These are phyloP conservation scores for Neonothopanus nambi DNA, from an alignment of 1,284 basidiomycete species.

Conservation along the genomic window DNA sequence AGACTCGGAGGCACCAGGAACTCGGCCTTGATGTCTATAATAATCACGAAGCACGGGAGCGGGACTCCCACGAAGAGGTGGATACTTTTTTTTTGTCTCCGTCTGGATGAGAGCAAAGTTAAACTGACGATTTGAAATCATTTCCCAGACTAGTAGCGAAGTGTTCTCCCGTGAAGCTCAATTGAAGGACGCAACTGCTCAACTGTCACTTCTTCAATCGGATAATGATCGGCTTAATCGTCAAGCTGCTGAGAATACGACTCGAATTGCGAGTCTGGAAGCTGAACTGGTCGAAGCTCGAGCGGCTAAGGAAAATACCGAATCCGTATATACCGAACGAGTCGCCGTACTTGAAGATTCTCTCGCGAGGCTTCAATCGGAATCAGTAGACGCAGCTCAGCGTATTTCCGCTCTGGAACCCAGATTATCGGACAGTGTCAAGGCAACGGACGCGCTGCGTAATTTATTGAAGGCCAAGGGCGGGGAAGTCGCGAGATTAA, in stretches of 20 bases:
- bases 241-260: not conserved
- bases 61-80: not conserved
- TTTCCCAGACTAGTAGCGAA: not conserved
- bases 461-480: constrained; percentile 15
- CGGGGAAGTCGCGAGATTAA: not conserved
- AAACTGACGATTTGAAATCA: not conserved
- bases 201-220: not conserved
- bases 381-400: not conserved
- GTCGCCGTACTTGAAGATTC: not conserved
- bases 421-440: not conserved
- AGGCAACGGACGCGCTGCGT: constrained; percentile 16
- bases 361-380: not conserved
- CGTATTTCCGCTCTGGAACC: not conserved
- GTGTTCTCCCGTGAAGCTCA: too few species aligned
- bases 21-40: not conserved
- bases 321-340: not conserved
- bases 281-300: not conserved
- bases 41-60: not conserved
- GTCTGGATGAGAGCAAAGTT: not conserved
- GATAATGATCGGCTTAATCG: not conserved
- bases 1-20: too few species aligned
- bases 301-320: not conserved
- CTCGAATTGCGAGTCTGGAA: not conserved
- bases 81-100: not conserved
- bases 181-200: not conserved